Conservation (phyloP, 495 filamentous ascomycete species). For the Terfezia claveryi region DNA sequence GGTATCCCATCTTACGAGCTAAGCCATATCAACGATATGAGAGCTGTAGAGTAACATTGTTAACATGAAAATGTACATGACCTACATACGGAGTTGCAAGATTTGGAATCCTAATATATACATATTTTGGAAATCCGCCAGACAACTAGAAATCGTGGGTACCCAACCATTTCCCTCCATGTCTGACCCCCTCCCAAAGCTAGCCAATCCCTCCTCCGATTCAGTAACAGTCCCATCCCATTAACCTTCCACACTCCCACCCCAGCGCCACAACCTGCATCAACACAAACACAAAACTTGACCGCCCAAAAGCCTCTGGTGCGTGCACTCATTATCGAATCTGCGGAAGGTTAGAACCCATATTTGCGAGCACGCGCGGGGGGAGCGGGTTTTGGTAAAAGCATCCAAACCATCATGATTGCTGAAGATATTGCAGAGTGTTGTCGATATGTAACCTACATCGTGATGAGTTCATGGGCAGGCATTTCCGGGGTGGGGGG, state of each 20-base stretch:
- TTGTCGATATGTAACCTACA: constrained; percentile 99
- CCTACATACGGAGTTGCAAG: too few relatives aligned
- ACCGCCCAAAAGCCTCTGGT: constrained; percentile 46
- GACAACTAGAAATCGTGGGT: too few relatives aligned
- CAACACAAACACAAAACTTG: constrained; percentile 63
- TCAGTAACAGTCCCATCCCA: constrained; percentile 85
- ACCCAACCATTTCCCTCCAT: constrained; percentile 36
- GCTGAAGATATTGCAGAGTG: constrained; percentile 90
- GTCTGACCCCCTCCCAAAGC: constrained; percentile 74
- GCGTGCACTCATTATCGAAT: constrained; percentile 70
- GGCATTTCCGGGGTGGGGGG: constrained; percentile 52
- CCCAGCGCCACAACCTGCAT: constrained; percentile 69
- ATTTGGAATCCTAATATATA: too few relatives aligned
- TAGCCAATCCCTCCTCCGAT: constrained; percentile 84
- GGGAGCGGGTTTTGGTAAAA: constrained; percentile 91
- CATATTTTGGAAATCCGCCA: too few relatives aligned
- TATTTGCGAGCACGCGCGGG: constrained; percentile 57
- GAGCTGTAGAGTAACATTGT: too few relatives aligned
- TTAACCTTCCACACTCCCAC: constrained; percentile 94
- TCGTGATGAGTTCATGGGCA: constrained; percentile 98
- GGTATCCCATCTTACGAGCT: too few relatives aligned
- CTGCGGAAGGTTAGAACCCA: constrained; percentile 62
- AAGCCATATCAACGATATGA: too few relatives aligned
- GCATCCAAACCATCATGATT: constrained; percentile 99
- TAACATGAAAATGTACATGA: too few relatives aligned